Conservation (phyloP, 2,329 filamentous ascomycete genomes). For the Acephala macrosclerotiorum region DNA sequence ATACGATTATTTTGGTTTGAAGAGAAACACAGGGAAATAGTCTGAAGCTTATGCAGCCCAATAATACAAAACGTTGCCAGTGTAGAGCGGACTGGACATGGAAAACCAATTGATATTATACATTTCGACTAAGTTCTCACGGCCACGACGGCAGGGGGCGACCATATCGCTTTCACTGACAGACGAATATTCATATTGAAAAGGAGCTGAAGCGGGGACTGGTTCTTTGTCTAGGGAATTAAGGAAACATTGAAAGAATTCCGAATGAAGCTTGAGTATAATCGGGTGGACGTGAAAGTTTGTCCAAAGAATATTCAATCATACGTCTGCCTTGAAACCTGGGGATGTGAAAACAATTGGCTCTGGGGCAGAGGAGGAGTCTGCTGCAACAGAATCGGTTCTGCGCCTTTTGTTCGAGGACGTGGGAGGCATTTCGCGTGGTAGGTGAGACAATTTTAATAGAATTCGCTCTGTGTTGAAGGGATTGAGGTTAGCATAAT, state of each 20-base stretch:
- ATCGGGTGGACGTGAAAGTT: constrained; percentile 24
- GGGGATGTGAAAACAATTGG: neutral
- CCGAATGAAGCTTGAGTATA: constrained; percentile 24
- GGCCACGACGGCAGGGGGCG: neutral
- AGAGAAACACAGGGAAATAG: no score
- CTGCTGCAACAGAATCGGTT: neutral
- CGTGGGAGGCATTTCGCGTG: no score
- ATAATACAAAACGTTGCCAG: no score
- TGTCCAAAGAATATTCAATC: constrained; percentile 16
- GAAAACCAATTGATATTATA: no score
- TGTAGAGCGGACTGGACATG: neutral
- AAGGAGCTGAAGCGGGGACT: neutral
- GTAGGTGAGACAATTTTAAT: no score
- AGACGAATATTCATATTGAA: constrained; percentile 11
- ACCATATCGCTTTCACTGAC: neutral
- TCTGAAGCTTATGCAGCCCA: no score
- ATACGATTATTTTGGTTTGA: no score
- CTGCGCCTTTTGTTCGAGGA: neutral
- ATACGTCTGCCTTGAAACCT: constrained; percentile 12
- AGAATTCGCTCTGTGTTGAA: no score
- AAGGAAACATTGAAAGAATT: constrained; percentile 25
- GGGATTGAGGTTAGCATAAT: no score
- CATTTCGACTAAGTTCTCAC: neutral
- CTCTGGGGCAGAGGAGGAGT: neutral
- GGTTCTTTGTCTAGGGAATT: constrained; percentile 25